These are phyloP conservation scores for Boletus rubroflammeus DNA, from an alignment of 768 basidiomycete genomes.

Conservation along the genomic window DNA sequence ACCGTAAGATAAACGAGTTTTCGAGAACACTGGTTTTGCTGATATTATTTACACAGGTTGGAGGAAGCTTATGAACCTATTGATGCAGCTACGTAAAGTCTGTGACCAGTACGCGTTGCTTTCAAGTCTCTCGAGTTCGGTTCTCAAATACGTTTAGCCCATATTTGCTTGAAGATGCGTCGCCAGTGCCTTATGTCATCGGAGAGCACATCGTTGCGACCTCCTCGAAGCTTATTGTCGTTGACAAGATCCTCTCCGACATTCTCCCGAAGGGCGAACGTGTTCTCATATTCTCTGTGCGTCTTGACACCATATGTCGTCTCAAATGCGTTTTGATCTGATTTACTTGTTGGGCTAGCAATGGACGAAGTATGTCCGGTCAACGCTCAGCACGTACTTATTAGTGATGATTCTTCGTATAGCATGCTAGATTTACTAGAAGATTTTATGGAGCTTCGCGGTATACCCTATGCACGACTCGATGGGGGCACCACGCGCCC, in stretches of 20 bases:
- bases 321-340: neutral
- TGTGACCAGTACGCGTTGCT: conserved; percentile 56
- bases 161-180: conserved; percentile 47
- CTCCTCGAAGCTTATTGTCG: conserved; percentile 52
- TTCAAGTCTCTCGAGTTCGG: neutral
- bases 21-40: neutral
- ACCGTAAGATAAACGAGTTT: conserved; percentile 22
- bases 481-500: conserved; percentile 55
- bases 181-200: conserved; percentile 46
- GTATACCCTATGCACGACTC: conserved; percentile 56
- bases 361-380: conserved; percentile 47
- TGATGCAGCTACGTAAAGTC: conserved; percentile 67
- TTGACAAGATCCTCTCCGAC: conserved; percentile 58
- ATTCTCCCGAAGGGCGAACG: conserved; percentile 57
- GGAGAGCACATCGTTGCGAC: conserved; percentile 55
- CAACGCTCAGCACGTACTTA: neutral
- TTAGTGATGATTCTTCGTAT: conserved; percentile 5
- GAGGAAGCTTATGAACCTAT: conserved; percentile 59
- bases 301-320: conserved; percentile 11
- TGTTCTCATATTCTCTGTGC: conserved; percentile 66
- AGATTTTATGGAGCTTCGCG: conserved; percentile 60
- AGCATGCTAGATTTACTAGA: conserved; percentile 70
- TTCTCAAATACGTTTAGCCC: conserved; percentile 37
- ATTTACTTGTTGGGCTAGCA: conserved; percentile 38
- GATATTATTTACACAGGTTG: conserved; percentile 37